phyloP scores from a whole-genome alignment of 768 basidiomycete species.

The Pisolithus tinctorius region DNA sequence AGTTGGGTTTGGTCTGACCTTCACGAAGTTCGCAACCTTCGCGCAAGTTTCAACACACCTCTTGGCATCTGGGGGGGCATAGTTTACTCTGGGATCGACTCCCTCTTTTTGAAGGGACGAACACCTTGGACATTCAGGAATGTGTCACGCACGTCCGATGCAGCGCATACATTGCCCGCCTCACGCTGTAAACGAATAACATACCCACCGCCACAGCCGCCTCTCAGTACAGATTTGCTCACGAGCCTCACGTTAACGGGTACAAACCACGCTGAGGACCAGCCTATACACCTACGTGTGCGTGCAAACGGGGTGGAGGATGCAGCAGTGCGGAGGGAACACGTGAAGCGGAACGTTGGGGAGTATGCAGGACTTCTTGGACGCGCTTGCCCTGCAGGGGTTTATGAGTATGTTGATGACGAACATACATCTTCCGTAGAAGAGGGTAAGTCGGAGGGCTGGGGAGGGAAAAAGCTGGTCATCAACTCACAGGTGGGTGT shows the following conservation, averaged over 20 bases:
- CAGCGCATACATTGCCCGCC: conserved; percentile 65
- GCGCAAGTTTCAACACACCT: conserved; percentile 78
- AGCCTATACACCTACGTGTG: conserved; percentile 83
- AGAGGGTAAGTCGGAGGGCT: conserved; percentile 42
- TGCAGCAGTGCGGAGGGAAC: conserved; percentile 41
- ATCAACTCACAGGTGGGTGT: conserved; percentile 89
- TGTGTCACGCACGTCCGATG: conserved; percentile 46
- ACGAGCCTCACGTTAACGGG: conserved; percentile 87
- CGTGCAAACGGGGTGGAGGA: conserved; percentile 36
- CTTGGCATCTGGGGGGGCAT: conserved; percentile 87
- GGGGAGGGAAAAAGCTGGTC: conserved; percentile 81
- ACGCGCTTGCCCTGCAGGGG: conserved; percentile 87
- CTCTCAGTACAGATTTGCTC: conserved; percentile 88
- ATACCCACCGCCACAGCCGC: conserved; percentile 84
- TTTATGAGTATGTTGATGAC: conserved; percentile 91
- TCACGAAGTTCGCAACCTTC: conserved; percentile 83
- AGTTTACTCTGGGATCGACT: conserved; percentile 83
- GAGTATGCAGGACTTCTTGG: conserved; percentile 88
- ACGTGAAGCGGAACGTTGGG: conserved; percentile 68
- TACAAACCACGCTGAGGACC: conserved; percentile 96
- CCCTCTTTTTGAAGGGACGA: conserved; percentile 74
- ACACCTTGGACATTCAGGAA: conserved; percentile 92
- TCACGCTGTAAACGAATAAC: conserved; percentile 64
- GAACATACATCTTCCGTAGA: conserved; percentile 33
- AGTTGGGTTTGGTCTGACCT: conserved; percentile 88